Evolutionary conservation across 192 early-diverging fungal species (phyloP), one percentile per base, ranked within the genome.

Genomic region (Entomortierella beljakovae): DNA sequence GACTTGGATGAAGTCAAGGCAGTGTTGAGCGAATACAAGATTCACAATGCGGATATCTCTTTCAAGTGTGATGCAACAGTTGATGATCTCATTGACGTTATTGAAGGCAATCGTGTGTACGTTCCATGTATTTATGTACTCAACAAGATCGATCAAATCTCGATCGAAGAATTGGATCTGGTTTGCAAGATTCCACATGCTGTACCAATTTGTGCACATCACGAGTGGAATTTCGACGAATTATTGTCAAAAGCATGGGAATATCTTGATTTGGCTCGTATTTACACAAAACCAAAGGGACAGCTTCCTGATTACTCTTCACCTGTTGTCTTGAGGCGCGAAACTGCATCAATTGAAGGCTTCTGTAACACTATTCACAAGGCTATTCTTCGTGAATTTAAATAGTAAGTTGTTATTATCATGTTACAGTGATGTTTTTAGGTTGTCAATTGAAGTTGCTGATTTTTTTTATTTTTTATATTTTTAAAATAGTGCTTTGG

Each of bases 81-180:
- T 46, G 98, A 99, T 82, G 96, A 99, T 58, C 83, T 99, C 42
- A 99, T 99, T 83, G 98, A 99, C 85, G 92, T 99, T 10, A 91
- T 99, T 52, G 98, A 99, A 80, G 97, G 96, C 28, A 90, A 90
- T 81, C 82, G 97, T 28, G 91, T 97, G n/a, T 99, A 99, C 85
- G 94, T 99, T 51, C 98, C 98, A 13, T 89, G 88, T 60, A 84
- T 98, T 40, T 99, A 99, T 66, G 97, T 99, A 22, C 85, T 99
- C 54, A 99, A 99, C 93, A 99, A 99, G 87, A 98, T 99, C 75
- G 94, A 96, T 83, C 94, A 96, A 82, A 97, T 97, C 80, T 95
- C 93, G 32, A 95, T 97, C 62, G 92, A 98, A 82, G 95, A 99
- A 81, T 88, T 97, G 43, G 96, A 97, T 74, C 90, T 97, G 46